Evolutionary conservation across 2,329 filamentous ascomycete species (phyloP), one percentile per base, ranked within the genome.

Genomic region (Neocucurbitaria cava): DNA sequence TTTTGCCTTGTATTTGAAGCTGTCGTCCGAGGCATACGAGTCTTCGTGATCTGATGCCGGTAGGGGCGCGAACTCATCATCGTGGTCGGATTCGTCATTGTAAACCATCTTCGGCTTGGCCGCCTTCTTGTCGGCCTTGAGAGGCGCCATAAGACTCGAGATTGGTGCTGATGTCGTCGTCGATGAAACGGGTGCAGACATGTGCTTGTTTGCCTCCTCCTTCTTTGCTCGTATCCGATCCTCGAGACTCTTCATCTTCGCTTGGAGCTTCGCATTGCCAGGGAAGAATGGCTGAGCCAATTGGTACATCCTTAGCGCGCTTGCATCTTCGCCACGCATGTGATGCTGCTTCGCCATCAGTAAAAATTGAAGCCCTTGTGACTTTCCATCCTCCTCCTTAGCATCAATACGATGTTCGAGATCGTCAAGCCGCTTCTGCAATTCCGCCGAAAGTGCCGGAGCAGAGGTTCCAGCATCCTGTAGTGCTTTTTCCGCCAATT

Each of bases 321-420:
- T 90, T 3, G 80, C 81, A 46, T 96, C 87, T 63, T 97, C 91
- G 1, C 92, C 92, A 3, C 87, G 84, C 47, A 92, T 91, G 70
- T 93, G 92, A 69, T 96, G 90, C 72, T 97, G 92, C 62, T 95
- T 90, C 1, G 92, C 94, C 83, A 95, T 92, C n/a, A 97, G 82
- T 30, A 98, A 78, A 66, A 90, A 92, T 10, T 92, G 90, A 24
- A 98, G 77, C 0, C 94, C 95, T 59, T 96, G 91, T 0, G 91
- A 88, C 48, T 90, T 87, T 23, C 83, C 81, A 65, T 96, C 91
- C 33, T 93, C 91, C 41, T 83, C 79, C 52, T 81, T 77, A 13
- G 83, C 81, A 53, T 94, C 90, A 24, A 98, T 89, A n/a, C 91
- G 89, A 62, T 89, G 86, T 76, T 98, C 94, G 3, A 98, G 82